A percentile compares a stretch with the other conserved stretches of the same genome.
These are phyloP conservation scores for Epichloe sp. DNA, from an alignment of 2,329 filamentous ascomycete species.

Conservation along the genomic window DNA sequence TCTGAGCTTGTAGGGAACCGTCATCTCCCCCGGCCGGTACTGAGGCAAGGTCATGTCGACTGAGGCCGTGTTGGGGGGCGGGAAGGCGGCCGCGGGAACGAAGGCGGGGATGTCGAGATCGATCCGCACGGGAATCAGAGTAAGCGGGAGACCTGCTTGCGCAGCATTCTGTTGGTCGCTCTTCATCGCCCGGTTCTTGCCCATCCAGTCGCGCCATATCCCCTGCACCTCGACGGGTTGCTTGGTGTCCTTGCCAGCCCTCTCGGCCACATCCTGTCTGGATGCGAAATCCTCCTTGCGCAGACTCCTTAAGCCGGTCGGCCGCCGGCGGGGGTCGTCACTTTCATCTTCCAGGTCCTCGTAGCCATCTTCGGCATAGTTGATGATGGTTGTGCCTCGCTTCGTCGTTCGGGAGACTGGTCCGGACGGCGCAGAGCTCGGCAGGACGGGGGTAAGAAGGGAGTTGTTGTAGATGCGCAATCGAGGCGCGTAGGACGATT, in stretches of 20 bases:
- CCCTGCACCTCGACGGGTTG: constrained; percentile 74
- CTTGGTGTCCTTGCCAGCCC: constrained; percentile 69
- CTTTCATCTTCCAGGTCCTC: constrained; percentile 67
- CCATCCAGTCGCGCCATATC: constrained; percentile 94
- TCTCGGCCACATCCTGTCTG: constrained; percentile 53
- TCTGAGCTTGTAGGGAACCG: constrained; percentile 75
- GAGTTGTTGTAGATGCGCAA: constrained; percentile 86
- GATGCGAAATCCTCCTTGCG: constrained; percentile 59
- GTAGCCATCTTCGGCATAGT: constrained; percentile 93
- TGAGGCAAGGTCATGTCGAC: constrained; percentile 63
- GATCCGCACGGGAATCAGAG: constrained; percentile 89
- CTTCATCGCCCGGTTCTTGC: constrained; percentile 46
- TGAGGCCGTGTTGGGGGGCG: constrained; percentile 45
- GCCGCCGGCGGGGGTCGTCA: constrained; percentile 62
- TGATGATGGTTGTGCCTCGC: constrained; percentile 89
- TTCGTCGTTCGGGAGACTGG: constrained; percentile 79
- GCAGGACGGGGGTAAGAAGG: constrained; percentile 75
- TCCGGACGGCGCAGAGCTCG: constrained; percentile 46
- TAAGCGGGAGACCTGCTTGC: constrained; percentile 68
- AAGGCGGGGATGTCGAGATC: constrained; percentile 83
- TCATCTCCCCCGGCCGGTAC: constrained; percentile 66
- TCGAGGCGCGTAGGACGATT: constrained; percentile 83
- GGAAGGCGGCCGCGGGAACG: constrained; percentile 51
- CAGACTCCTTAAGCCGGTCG: constrained; percentile 72
- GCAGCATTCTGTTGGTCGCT: constrained; percentile 48